A percentile compares a stretch with the other conserved stretches of the same genome.
phyloP scores from a whole-genome alignment of 148 eudicot genomes.

The Drosera capensis region DNA sequence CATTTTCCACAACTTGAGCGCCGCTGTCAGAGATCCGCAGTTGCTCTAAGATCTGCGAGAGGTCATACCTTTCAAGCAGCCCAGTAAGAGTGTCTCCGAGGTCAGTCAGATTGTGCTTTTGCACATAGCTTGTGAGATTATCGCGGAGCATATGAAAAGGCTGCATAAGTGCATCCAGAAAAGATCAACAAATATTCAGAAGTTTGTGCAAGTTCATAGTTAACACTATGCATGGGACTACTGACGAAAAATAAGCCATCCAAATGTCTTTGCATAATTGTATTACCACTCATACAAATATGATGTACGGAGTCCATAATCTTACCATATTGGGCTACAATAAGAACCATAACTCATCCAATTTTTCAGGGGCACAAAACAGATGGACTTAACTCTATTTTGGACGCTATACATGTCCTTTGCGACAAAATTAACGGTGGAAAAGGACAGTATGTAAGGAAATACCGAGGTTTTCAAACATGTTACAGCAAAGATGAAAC shows the following conservation, averaged over 20 bases:
- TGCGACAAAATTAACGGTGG: no score
- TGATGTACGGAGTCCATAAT: no score
- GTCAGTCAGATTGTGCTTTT: slow-evolving; percentile 45
- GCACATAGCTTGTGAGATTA: slow-evolving; percentile 55
- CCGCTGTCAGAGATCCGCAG: slow-evolving; percentile 46
- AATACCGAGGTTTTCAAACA: no score
- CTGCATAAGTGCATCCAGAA: slow-evolving; percentile 15
- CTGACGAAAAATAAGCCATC: background rate
- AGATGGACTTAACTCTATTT: no score
- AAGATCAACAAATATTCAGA: slow-evolving; percentile 1
- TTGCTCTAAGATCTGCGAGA: slow-evolving; percentile 45
- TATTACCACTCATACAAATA: no score
- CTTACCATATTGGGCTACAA: no score
- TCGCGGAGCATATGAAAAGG: slow-evolving; percentile 57
- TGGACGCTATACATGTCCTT: no score
- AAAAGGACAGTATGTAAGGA: no score
- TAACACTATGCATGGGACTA: background rate
- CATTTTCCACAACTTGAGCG: slow-evolving; percentile 40
- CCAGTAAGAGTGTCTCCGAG: slow-evolving; percentile 34
- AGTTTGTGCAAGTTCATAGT: background rate
- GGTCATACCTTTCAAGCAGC: slow-evolving; percentile 50
- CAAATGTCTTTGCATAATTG: background rate
- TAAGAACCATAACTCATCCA: no score
- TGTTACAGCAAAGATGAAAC: no score
- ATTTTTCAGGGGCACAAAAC: no score